Evolutionary conservation across 495 filamentous ascomycete genomes (phyloP).

Genomic region (Cercophora samala): DNA sequence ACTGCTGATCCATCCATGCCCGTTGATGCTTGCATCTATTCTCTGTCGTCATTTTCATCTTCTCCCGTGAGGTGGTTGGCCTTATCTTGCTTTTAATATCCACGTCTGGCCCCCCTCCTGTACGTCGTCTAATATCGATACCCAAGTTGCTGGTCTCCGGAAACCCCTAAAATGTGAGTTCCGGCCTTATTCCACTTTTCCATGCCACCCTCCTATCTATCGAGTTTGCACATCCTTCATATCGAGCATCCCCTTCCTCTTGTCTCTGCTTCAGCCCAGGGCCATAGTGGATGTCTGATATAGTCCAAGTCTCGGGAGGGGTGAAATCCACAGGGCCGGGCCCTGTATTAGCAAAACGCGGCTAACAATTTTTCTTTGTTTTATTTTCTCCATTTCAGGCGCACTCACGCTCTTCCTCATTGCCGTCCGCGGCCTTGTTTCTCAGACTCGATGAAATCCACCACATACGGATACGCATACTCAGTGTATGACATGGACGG

Average conservation of each 20-base stretch:
- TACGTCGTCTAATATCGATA: conserved; percentile 8
- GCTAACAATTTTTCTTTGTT: conserved; percentile 7
- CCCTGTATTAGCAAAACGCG: conserved; percentile 9
- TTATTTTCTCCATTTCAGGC: conserved; percentile 1
- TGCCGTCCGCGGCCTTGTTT: neutral
- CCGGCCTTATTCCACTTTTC: neutral
- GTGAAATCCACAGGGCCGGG: conserved; percentile 11
- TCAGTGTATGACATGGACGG: conserved; percentile 30
- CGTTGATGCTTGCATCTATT: neutral
- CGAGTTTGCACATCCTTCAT: neutral
- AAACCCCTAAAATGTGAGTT: conserved; percentile 5
- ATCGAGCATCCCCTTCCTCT: neutral
- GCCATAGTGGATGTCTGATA: conserved; percentile 7
- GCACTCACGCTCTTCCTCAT: neutral
- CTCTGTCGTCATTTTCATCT: conserved; percentile 1
- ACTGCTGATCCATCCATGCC: neutral
- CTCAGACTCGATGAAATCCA: neutral
- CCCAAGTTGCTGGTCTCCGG: conserved; percentile 10
- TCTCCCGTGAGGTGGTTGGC: conserved; percentile 6
- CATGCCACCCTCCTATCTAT: conserved; percentile 17
- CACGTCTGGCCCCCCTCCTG: neutral
- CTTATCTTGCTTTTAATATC: conserved; percentile 9
- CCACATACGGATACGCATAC: conserved; percentile 2
- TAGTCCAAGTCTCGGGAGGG: conserved; percentile 1
- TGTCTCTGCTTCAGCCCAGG: conserved; percentile 2